Base-by-base conservation (phyloP, 1,139 yeast species). In the Blastobotrys raffinosifermentans region DNA sequence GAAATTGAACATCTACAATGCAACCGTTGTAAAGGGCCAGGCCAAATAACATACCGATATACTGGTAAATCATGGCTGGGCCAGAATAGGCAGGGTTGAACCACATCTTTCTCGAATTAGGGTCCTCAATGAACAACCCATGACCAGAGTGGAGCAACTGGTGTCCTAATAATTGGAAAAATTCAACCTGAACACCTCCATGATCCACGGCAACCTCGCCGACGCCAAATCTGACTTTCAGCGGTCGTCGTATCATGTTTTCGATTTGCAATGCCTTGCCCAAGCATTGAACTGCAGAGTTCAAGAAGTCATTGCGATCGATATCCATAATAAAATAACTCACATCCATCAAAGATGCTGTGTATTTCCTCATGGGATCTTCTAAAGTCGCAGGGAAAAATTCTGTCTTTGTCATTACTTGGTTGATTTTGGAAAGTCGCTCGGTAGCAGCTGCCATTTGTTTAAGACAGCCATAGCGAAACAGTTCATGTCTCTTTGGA, bases 141-240 rank as follows among this genome's bases (percentile, higher is more conserved):
- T 37, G 22, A 7, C 38, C 34, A 1, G 48, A 35, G 11, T 38
- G 23, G 17, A 47, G 29, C 27, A 55, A 20, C 22, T 42, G 41
- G 22, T 37, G 32, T 3, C 52, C 60, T 10, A 57, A 30, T 8
- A 37, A 34, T 9, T 48, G 47, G 40, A 57, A 57, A 15, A 55
- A 51, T 35, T 57, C 61, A 19, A 45, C 40, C 34, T 54, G 58
- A 4, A 55, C 55, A 4, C 61, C 61, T 11, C 61, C 61, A 7
- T 49, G 51, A 29, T 57, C 61, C 2, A 51, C 38, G 11, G 53
- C 57, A 8, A 53, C 26, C 22, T 53, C 55, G 5, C 51, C 51
- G 4, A 31, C 37, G 1, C 45, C 45, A 36, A 53, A 53, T 20
- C 45, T 31, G 4, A 57, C 48, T 34, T 47, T 40, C 14, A 56